These are phyloP conservation scores for Paramecium sonneborni DNA, from an alignment of 73 alveolate species.

Conservation along the genomic window DNA sequence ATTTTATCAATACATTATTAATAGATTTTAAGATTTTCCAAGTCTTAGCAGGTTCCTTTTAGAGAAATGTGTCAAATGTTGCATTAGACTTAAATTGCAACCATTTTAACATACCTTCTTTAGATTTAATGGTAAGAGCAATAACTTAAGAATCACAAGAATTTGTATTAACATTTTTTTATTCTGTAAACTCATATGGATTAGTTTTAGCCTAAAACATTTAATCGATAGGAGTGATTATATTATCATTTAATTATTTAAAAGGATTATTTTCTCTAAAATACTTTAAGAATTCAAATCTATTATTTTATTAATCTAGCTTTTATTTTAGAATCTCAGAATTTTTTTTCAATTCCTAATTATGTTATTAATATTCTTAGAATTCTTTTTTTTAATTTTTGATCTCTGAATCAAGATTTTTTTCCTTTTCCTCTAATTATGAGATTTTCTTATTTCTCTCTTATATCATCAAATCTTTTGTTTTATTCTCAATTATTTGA, in stretches of 20 bases:
- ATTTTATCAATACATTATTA: background rate
- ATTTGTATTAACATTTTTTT: background rate
- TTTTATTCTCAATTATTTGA: no score
- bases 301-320: background rate
- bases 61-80: background rate
- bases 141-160: background rate
- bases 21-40: background rate
- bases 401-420: no score
- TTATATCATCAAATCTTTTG: no score
- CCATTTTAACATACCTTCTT: background rate
- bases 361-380: no score
- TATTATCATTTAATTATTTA: background rate
- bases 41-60: background rate
- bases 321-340: no score
- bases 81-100: background rate
- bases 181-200: background rate
- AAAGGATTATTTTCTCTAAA: background rate
- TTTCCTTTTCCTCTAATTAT: no score
- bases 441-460: no score
- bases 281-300: no score
- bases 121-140: background rate
- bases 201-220: no score
- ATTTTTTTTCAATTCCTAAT: no score
- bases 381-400: no score
- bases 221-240: background rate